These are phyloP conservation scores for Sarocladiaceae sp. DNA, from an alignment of 2,329 filamentous ascomycete genomes.

Conservation along the genomic window DNA sequence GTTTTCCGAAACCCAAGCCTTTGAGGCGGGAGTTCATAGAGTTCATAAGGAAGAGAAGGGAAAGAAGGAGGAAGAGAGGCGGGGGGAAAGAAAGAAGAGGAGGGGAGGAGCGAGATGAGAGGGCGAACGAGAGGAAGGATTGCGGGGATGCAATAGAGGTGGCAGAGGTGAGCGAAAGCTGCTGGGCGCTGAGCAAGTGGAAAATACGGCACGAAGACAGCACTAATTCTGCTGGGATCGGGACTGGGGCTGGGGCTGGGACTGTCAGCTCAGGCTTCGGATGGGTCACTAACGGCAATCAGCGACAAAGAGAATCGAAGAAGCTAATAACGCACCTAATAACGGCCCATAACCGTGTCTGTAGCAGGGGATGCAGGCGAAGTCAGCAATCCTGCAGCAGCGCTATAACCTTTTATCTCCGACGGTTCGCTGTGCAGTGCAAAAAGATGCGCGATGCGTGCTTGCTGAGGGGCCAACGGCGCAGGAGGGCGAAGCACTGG, in stretches of 20 bases:
- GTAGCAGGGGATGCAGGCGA: too few species aligned
- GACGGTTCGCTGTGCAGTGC: too few species aligned
- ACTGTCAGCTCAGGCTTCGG: conserved; percentile 2
- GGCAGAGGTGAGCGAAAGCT: neutral
- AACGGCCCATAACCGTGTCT: too few species aligned
- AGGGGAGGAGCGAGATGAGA: conserved; percentile 12
- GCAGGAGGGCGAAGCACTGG: too few species aligned
- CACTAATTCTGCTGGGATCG: too few species aligned
- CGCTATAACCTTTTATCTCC: too few species aligned
- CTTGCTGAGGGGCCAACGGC: neutral
- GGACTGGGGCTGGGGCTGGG: too few species aligned
- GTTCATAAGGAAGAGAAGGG: conserved; percentile 51
- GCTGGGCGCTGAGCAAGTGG: too few species aligned
- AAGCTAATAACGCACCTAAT: too few species aligned
- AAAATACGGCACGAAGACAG: conserved; percentile 5
- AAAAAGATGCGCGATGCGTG: too few species aligned
- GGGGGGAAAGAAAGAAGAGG: conserved; percentile 9
- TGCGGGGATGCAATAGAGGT: conserved; percentile 10
- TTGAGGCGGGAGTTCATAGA: conserved; percentile 76
- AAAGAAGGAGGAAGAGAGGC: conserved; percentile 15
- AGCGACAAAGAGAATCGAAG: conserved; percentile 1
- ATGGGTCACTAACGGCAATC: neutral
- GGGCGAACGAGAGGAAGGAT: conserved; percentile 14
- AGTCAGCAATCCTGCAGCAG: too few species aligned
- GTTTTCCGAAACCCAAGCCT: conserved; percentile 75